Evolutionary conservation across 192 early-diverging fungal genomes (phyloP), one percentile per base, ranked within the genome.

Genomic region (Rhizophagus sp.): DNA sequence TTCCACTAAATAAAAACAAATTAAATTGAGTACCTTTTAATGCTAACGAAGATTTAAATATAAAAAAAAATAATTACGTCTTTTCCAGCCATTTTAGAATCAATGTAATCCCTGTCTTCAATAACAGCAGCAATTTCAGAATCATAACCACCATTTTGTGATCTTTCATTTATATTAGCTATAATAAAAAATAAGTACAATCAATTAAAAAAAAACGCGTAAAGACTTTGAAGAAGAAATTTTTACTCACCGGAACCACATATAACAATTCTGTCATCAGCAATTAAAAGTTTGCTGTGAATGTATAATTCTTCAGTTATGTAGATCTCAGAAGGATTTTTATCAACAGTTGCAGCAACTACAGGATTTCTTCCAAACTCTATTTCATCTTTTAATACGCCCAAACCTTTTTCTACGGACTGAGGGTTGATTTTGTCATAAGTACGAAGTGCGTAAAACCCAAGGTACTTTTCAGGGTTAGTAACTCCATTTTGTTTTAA

Each of bases 81-180:
- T 33, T 89, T 80, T 0, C 93, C 94, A 75, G 92, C 88, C 94
- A 97, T 95, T 13, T 83, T 84, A 0, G 92, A 90, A 4, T 84
- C 77, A 25, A 97, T 84, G 17, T 86, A 86, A 30, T 92, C 87
- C 4, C 91, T 92, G 81, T 97, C 95, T 79, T 94, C 92, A 24
- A 97, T 90, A 19, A 95, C 80, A 84, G 94, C 92, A 44, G 95
- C 96, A 73, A 97, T 91, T 85, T 97, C 95, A n/a, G 92, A 94
- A 82, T 95, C 95, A 62, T 92, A 92, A 80, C 91, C 91, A 12
- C 95, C 95, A 44, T 92, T 84, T 88, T 93, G 94, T 5, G 96
- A 97, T 10, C 96, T 91, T 83, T 95, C 94, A 78, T 95, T 95
- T 83, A 95, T 89, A 82, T 95, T 95, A 33, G 94, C 94, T 57